Conservation (phyloP, 176 grass and related monocot species). For the Cocos nucifera region DNA sequence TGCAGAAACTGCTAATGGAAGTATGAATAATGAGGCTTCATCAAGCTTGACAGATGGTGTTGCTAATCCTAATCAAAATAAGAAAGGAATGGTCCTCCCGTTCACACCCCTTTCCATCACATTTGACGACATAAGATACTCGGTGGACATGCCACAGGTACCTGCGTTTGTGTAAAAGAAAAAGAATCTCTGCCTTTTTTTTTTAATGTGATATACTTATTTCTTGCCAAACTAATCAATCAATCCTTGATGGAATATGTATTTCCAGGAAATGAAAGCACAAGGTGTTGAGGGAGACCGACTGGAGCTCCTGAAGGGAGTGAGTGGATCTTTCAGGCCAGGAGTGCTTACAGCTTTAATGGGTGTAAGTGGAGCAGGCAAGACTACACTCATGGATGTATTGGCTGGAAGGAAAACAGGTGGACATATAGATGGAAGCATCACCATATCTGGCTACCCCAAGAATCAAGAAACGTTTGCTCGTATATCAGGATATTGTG, state of each 20-base stretch:
- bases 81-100: constrained; percentile 84
- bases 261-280: constrained; percentile 63
- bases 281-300: constrained; percentile 48
- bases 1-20: too few species aligned
- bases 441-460: constrained; percentile 61
- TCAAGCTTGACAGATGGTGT: not conserved
- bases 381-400: constrained; percentile 80
- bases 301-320: constrained; percentile 53
- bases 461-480: constrained; percentile 92
- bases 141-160: constrained; percentile 79
- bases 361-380: constrained; percentile 82
- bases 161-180: not conserved
- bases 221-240: too few species aligned
- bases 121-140: constrained; percentile 68
- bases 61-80: constrained; percentile 25
- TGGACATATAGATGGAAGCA: constrained; percentile 62
- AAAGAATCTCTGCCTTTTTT: constrained; percentile 1
- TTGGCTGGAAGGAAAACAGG: constrained; percentile 63
- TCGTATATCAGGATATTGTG: constrained; percentile 73
- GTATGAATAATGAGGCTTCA: too few species aligned
- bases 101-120: constrained; percentile 56
- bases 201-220: not conserved
- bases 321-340: constrained; percentile 75
- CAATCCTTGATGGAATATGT: too few species aligned
- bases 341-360: constrained; percentile 75